Evolutionary conservation across 371 early-diverging fungal species (phyloP).

Genomic region (Agmasoma carcini): DNA sequence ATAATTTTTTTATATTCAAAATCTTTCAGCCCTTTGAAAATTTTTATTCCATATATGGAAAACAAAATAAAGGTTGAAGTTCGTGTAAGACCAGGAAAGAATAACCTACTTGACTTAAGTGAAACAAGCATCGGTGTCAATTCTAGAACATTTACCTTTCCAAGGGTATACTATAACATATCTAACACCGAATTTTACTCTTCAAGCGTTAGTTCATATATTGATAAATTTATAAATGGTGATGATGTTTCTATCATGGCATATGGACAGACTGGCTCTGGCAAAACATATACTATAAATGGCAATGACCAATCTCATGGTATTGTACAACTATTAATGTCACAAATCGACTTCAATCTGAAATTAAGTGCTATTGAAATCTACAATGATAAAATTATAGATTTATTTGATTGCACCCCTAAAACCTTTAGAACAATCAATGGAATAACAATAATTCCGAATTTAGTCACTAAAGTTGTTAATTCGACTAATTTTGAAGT

Average conservation of each 20-base stretch:
- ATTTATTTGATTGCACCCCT: slow-evolving; percentile 67
- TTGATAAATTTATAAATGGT: slow-evolving; percentile 31
- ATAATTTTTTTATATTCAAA: background rate
- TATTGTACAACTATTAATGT: slow-evolving; percentile 62
- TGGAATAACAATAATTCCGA: too few relatives aligned
- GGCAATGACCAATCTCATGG: slow-evolving; percentile 53
- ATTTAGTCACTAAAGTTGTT: too few relatives aligned
- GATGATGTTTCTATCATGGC: slow-evolving; percentile 44
- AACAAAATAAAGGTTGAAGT: slow-evolving; percentile 34
- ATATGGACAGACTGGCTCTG: slow-evolving; percentile 70
- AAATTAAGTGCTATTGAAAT: slow-evolving; percentile 63
- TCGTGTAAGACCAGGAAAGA: slow-evolving; percentile 24
- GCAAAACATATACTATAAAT: slow-evolving; percentile 90
- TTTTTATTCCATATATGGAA: slow-evolving; percentile 5
- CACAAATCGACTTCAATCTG: background rate
- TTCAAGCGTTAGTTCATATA: slow-evolving; percentile 2
- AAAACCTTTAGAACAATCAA: too few relatives aligned
- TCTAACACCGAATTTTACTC: background rate
- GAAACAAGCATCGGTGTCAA: slow-evolving; percentile 11
- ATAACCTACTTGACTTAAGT: slow-evolving; percentile 13
- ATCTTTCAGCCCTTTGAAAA: background rate
- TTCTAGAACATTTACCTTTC: slow-evolving; percentile 26
- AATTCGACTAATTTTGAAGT: slow-evolving; percentile 61
- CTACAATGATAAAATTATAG: slow-evolving; percentile 73
- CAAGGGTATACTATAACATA: slow-evolving; percentile 17